Conservation (phyloP, 1,284 basidiomycete species). For the Leccinum subspadiceum region DNA sequence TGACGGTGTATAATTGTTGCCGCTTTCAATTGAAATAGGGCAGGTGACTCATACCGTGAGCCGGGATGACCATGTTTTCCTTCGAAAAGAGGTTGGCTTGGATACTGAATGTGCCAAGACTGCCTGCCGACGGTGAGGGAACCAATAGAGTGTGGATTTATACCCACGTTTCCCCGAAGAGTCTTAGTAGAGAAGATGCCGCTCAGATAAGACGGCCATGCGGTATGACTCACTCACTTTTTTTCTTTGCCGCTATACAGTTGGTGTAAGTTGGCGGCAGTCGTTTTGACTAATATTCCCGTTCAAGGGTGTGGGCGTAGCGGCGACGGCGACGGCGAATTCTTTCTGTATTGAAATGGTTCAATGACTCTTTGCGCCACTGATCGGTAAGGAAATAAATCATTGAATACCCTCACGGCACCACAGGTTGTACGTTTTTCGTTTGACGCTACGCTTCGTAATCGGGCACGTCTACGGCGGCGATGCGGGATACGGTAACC, state of each 20-base stretch:
- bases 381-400: slow-evolving; percentile 4
- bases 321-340: not conserved
- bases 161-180: not conserved
- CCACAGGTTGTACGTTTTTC: not conserved
- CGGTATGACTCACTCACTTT: not conserved
- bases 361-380: slow-evolving; percentile 4
- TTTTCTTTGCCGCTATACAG: not conserved
- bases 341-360: not conserved
- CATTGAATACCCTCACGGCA: not conserved
- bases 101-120: slow-evolving; percentile 2
- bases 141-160: slow-evolving; percentile 3
- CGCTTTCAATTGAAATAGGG: not conserved
- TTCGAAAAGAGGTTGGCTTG: not conserved
- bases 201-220: not conserved
- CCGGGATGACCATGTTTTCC: slow-evolving; percentile 5
- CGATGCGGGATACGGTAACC: slow-evolving; percentile 6
- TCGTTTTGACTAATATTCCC: slow-evolving; percentile 9
- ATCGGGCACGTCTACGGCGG: slow-evolving; percentile 3
- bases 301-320: not conserved
- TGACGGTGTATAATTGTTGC: not conserved
- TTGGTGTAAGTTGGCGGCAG: not conserved
- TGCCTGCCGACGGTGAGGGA: not conserved
- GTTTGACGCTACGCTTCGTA: not conserved
- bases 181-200: not conserved
- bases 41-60: not conserved